A percentile compares a stretch with the other conserved stretches of the same genome.
phyloP scores from a whole-genome alignment of 495 filamentous ascomycete species.

The Clavariopsis aquatica region DNA sequence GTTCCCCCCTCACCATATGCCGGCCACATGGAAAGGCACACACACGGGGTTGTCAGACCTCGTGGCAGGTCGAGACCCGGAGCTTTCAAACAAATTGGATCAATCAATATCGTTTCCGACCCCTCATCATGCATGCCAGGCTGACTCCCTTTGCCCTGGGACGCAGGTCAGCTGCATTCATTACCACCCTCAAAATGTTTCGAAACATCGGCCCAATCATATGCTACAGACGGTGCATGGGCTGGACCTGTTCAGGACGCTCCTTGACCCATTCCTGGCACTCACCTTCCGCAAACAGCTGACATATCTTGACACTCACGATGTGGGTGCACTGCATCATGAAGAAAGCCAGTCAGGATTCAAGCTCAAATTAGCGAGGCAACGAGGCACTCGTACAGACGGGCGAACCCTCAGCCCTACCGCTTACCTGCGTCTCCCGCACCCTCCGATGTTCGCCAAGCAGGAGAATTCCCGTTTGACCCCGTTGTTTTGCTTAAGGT shows the following conservation, averaged over 20 bases:
- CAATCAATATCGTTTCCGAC: slow-evolving; percentile 12
- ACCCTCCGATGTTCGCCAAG: slow-evolving; percentile 27
- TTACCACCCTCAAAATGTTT: slow-evolving; percentile 19
- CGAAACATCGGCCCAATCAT: slow-evolving; percentile 35
- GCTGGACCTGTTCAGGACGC: slow-evolving; percentile 4
- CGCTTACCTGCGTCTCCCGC: slow-evolving; percentile 14
- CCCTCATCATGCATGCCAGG: slow-evolving; percentile 31
- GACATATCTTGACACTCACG: slow-evolving; percentile 3
- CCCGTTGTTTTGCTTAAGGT: slow-evolving; percentile 19
- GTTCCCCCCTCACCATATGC: slow-evolving; percentile 14
- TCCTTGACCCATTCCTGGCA: slow-evolving; percentile 1
- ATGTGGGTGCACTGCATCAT: slow-evolving; percentile 11
- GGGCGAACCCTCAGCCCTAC: slow-evolving; percentile 28
- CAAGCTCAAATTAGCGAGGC: slow-evolving; percentile 3
- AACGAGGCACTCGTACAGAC: neutral
- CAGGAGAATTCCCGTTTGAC: neutral
- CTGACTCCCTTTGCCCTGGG: slow-evolving; percentile 2
- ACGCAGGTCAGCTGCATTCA: neutral
- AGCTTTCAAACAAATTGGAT: slow-evolving; percentile 23
- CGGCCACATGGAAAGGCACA: slow-evolving; percentile 17
- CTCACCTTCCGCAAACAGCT: slow-evolving; percentile 12
- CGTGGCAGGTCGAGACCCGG: slow-evolving; percentile 27
- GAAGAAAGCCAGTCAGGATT: neutral
- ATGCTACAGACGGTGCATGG: slow-evolving; percentile 6
- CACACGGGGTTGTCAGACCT: slow-evolving; percentile 16